Base-by-base conservation (phyloP, 441 rosid genomes). In the Populus tomentosa region DNA sequence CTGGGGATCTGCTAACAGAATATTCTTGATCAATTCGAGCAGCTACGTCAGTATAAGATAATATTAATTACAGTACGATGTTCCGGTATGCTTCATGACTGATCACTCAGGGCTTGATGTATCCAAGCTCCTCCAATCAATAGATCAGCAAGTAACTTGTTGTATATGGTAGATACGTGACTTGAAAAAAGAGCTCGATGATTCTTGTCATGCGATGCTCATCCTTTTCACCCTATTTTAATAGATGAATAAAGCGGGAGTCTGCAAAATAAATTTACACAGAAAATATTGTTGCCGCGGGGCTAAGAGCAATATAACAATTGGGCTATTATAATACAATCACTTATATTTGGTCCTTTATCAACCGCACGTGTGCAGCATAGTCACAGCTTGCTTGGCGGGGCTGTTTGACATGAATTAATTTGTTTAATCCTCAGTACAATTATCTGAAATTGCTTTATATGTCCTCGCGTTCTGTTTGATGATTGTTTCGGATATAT, bases 361-460 rank as follows among this genome's bases (percentile, higher is more conserved):
- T 40, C 26, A 63, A 20, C 76, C 76, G 32, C 59, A 74, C 70
- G 69, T 74, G 70, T 64, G 76, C 76, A 63, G 76, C 76, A n/a
- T 14, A 32, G 67, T 62, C 23, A 73, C 69, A 64, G 61, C 76
- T 64, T 36, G 59, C 13, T 46, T 74, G 76, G 38, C 69, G 61
- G 70, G 3, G 23, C 61, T 56, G 38, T 33, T 33, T 6, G 26
- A 56, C 21, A 63, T 63, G 8, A 3, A 14, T 11, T 64, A 21
- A n/a, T 26, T 6, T 26, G 69, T 26, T 10, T 3, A 28, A 3
- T 28, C 21, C 36, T 30, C 3, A 2, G 4, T 14, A 1, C 5
- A 46, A 46, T 46, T 46, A 13, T 46, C 5, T 46, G 56, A 11
- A 46, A 40, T 33, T 40, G 46, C 46, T 40, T 40, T 10, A 40